Evolutionary conservation across 768 basidiomycete genomes (phyloP).

Genomic region (Termitomyces heimii): DNA sequence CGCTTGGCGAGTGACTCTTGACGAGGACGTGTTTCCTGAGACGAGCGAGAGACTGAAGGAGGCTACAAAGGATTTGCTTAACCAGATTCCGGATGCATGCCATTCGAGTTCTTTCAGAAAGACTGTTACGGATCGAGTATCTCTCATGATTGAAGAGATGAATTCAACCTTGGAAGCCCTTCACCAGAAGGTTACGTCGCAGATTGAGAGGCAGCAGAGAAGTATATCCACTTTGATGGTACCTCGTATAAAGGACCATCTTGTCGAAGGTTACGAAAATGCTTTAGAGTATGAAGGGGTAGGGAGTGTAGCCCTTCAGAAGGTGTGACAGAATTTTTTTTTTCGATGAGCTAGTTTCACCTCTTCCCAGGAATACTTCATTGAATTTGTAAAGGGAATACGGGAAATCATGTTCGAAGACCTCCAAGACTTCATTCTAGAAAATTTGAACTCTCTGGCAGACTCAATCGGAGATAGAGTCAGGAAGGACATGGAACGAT

Average conservation of each 20-base stretch:
- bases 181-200: neutral
- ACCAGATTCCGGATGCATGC: neutral
- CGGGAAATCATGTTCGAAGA: neutral
- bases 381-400: neutral
- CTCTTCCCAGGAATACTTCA: neutral
- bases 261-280: neutral
- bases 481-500: neutral
- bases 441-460: neutral
- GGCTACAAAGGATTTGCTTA: neutral
- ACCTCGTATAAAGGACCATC: neutral
- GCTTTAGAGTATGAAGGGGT: neutral
- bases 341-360: neutral
- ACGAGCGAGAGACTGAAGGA: neutral
- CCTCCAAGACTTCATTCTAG: neutral
- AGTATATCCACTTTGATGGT: neutral
- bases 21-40: conserved; percentile 3
- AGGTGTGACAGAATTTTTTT: neutral
- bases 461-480: neutral
- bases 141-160: neutral
- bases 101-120: neutral
- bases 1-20: neutral
- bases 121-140: neutral
- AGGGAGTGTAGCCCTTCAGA: neutral
- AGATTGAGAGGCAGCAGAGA: neutral
- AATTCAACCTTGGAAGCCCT: neutral